These are phyloP conservation scores for Aspergillus nomiae DNA, from an alignment of 2,329 filamentous ascomycete genomes.

Conservation along the genomic window DNA sequence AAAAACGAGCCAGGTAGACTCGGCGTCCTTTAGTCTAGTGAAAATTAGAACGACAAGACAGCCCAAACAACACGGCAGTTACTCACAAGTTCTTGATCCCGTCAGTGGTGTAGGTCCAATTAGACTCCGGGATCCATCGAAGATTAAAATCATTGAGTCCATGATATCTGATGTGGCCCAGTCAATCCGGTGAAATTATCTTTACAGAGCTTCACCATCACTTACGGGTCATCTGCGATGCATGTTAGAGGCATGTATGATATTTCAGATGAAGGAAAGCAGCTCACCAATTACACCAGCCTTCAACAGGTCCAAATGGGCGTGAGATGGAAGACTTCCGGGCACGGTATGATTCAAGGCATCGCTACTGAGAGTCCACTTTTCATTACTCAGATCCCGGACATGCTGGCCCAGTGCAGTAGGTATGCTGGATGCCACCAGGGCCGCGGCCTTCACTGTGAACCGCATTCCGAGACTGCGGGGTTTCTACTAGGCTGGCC, in stretches of 20 bases:
- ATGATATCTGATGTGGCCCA: conserved; percentile 42
- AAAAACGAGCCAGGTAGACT: conserved; percentile 59
- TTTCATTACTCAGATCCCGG: conserved; percentile 44
- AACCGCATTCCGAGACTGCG: conserved; percentile 21
- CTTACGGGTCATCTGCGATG: conserved; percentile 38
- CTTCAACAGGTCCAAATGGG: conserved; percentile 59
- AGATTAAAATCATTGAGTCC: conserved; percentile 62
- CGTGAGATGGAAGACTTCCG: conserved; percentile 59
- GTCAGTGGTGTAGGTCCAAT: conserved; percentile 64
- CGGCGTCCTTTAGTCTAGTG: conserved; percentile 30
- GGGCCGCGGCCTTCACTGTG: conserved; percentile 15
- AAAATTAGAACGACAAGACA: not conserved
- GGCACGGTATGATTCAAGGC: conserved; percentile 55
- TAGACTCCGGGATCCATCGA: conserved; percentile 59
- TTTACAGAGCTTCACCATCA: not conserved
- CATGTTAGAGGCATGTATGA: not conserved
- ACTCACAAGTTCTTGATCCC: conserved; percentile 47
- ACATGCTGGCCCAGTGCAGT: conserved; percentile 32
- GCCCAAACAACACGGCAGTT: not conserved
- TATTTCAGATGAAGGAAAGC: not conserved
- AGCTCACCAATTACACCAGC: conserved; percentile 56
- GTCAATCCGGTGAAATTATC: not conserved
- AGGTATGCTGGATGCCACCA: conserved; percentile 20
- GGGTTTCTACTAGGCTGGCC: not conserved
- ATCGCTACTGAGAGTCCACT: conserved; percentile 50